These are phyloP conservation scores for Yamadazyma atlantica DNA, from an alignment of 1,139 yeast genomes.

Conservation along the genomic window DNA sequence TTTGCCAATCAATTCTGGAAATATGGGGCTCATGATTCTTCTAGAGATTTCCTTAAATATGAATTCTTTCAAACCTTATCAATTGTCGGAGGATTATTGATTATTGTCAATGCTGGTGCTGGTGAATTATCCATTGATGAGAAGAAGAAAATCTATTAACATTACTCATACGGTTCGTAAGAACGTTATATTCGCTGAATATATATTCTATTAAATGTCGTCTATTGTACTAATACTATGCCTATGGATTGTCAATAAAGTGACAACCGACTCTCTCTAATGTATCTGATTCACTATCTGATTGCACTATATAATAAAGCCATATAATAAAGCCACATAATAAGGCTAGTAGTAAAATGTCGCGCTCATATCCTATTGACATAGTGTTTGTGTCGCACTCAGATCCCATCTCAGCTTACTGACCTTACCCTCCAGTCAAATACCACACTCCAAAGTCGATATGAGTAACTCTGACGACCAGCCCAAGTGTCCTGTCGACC, in stretches of 20 bases:
- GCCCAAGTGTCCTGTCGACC: constrained; percentile 26
- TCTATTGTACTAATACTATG: too few species aligned
- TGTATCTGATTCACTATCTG: too few species aligned
- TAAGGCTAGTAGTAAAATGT: too few species aligned
- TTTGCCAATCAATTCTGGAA: constrained; percentile 90
- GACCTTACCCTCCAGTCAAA: not conserved
- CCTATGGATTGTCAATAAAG: too few species aligned
- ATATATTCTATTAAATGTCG: too few species aligned
- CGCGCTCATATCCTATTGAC: too few species aligned
- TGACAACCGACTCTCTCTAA: too few species aligned
- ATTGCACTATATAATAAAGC: too few species aligned
- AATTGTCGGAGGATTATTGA: constrained; percentile 88
- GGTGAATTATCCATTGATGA: constrained; percentile 93
- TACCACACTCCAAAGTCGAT: not conserved
- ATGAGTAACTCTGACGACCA: constrained; percentile 9
- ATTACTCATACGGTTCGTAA: too few species aligned
- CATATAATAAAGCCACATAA: too few species aligned
- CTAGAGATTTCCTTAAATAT: constrained; percentile 87
- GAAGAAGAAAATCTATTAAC: constrained; percentile 85
- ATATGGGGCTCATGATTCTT: constrained; percentile 64
- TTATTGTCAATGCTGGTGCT: constrained; percentile 95
- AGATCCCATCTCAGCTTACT: not conserved
- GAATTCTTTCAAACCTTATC: constrained; percentile 94
- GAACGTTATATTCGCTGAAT: too few species aligned
- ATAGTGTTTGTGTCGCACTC: too few species aligned